These are phyloP conservation scores for Tetrastigma voinierianum DNA, from an alignment of 164 flowering plant species.

Conservation along the genomic window DNA sequence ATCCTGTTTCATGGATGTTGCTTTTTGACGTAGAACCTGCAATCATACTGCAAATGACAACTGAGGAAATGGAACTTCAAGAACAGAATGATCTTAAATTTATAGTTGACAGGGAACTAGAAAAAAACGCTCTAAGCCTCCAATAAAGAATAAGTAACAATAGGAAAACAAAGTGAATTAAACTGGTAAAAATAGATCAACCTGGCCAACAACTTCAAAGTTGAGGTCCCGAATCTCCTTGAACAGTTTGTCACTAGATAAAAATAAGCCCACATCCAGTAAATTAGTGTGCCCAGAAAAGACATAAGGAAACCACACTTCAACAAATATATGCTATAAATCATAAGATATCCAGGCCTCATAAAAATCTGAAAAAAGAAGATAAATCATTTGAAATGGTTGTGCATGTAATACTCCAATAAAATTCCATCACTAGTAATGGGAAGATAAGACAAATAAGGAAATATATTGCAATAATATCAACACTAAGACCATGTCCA, in stretches of 20 bases:
- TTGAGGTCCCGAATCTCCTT: constrained; percentile 95
- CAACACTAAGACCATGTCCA: neutral
- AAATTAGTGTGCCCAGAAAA: neutral
- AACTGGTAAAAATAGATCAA: constrained; percentile 36
- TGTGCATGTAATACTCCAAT: too few relatives aligned
- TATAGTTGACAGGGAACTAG: neutral
- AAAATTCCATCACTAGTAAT: too few relatives aligned
- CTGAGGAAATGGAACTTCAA: constrained; percentile 23
- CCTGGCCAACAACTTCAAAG: constrained; percentile 99
- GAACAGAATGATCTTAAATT: neutral
- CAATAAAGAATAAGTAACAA: neutral
- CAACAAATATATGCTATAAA: neutral
- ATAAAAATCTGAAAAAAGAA: neutral
- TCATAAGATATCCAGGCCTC: neutral
- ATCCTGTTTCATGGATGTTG: constrained; percentile 98
- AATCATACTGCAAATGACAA: constrained; percentile 42
- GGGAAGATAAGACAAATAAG: too few relatives aligned
- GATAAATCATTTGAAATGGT: neutral
- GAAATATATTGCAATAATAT: too few relatives aligned
- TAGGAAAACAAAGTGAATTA: neutral
- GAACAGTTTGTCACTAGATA: constrained; percentile 83
- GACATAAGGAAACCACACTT: neutral
- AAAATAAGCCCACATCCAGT: constrained; percentile 11
- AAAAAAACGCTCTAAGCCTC: neutral
- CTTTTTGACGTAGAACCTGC: constrained; percentile 97